These are phyloP conservation scores for Cubamyces lactineus DNA, from an alignment of 768 basidiomycete genomes.

Conservation along the genomic window DNA sequence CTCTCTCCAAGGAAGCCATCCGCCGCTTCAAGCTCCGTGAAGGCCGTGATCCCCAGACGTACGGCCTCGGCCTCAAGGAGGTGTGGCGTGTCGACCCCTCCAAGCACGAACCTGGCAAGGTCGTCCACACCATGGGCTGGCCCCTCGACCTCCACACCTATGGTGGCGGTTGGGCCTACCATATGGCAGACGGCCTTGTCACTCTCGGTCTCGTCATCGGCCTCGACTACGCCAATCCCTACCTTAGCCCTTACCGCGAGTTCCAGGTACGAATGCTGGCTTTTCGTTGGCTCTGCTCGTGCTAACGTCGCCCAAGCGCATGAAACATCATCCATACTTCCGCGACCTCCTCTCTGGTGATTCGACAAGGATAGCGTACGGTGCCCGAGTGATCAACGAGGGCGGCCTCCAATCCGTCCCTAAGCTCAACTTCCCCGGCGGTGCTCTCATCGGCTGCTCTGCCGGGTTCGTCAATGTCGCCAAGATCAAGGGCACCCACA, in stretches of 20 bases:
- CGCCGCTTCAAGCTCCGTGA: constrained; percentile 73
- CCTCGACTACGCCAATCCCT: constrained; percentile 93
- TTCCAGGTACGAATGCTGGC: constrained; percentile 65
- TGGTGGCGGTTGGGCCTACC: constrained; percentile 94
- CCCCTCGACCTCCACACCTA: constrained; percentile 81
- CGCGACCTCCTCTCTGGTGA: constrained; percentile 74
- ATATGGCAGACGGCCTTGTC: constrained; percentile 92
- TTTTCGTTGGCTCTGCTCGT: background rate
- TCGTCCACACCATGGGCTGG: constrained; percentile 96
- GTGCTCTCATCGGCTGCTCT: constrained; percentile 92
- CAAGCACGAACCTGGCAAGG: constrained; percentile 70
- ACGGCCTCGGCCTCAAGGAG: constrained; percentile 95
- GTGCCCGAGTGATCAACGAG: constrained; percentile 87
- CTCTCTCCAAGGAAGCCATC: constrained; percentile 79
- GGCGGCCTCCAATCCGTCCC: constrained; percentile 94
- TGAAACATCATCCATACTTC: constrained; percentile 98
- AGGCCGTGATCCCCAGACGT: constrained; percentile 83
- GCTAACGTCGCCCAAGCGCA: constrained; percentile 51
- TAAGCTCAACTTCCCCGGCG: constrained; percentile 85
- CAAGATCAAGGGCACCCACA: constrained; percentile 98
- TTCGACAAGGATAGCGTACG: constrained; percentile 83
- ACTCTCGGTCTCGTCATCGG: constrained; percentile 91
- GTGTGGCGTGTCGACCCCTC: constrained; percentile 86
- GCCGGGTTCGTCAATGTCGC: constrained; percentile 96
- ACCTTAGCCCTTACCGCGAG: constrained; percentile 88